A percentile compares a stretch with the other conserved stretches of the same genome.
These are phyloP conservation scores for Diaporthe citri DNA, from an alignment of 2,329 filamentous ascomycete genomes.

Conservation along the genomic window DNA sequence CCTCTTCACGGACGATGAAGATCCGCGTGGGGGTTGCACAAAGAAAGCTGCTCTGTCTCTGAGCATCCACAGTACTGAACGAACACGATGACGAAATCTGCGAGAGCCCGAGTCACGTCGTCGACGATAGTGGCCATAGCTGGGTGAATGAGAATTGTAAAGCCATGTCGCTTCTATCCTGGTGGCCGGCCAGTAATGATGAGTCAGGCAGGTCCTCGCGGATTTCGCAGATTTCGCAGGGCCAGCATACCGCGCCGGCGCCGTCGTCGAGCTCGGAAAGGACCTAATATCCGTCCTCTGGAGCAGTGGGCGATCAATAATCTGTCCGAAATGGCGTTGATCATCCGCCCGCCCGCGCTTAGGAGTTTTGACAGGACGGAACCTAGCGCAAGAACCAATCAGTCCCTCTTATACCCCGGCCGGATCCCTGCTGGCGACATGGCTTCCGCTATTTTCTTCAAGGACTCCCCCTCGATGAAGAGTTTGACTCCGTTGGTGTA, in stretches of 20 bases:
- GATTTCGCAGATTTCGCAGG: not conserved
- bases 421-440: conserved; percentile 13
- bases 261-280: conserved; percentile 25
- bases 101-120: conserved; percentile 16
- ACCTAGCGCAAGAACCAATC: conserved; percentile 27
- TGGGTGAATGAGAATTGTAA: not conserved
- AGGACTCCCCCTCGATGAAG: conserved; percentile 1
- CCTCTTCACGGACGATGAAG: conserved; percentile 11
- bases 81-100: not conserved
- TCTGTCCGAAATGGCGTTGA: conserved; percentile 28
- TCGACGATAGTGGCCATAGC: not conserved
- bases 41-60: not conserved
- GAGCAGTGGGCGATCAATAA: conserved; percentile 24
- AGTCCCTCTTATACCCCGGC: not conserved
- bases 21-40: conserved; percentile 22
- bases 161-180: not conserved
- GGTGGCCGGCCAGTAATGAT: not conserved
- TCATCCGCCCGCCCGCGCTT: conserved; percentile 28
- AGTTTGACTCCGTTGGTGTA: not conserved
- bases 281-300: conserved; percentile 24
- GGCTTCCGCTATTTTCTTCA: not conserved
- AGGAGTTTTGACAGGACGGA: conserved; percentile 29
- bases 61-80: not conserved
- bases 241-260: conserved; percentile 7
- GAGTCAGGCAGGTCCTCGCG: not conserved